Evolutionary conservation across 768 basidiomycete species (phyloP), one percentile per base, ranked within the genome.

Genomic region (Tulasnella sp.): DNA sequence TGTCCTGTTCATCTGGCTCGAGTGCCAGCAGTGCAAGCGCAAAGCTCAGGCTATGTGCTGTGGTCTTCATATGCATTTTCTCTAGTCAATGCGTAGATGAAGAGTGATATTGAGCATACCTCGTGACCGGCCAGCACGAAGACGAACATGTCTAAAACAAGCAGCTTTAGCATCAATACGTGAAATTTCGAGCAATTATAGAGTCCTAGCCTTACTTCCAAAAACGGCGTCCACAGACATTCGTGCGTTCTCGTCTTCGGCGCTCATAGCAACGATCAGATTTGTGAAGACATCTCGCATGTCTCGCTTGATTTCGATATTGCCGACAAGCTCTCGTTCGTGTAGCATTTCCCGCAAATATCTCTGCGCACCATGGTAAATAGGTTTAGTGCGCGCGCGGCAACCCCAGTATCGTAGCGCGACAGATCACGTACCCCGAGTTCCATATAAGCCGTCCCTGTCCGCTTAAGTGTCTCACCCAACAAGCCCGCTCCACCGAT

Each of bases 321-420:
- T 15, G 41, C 54, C n/a, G n/a, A n/a, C 19, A 56, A 43, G 42
- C 22, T 44, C 24, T 31, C 34, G 45, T 17, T 48, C 48, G 10
- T 59, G 30, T 22, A 59, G n/a, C 57, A 59, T 59, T 59, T 59
- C 57, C 17, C 42, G 45, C 45, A 59, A 49, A 41, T 59, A 59
- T 49, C 49, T 46, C 57, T 59, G n/a, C n/a, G n/a, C n/a, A n/a
- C n/a, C n/a, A n/a, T 27, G 10, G 15, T 4, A n/a, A n/a, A 27
- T 22, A n/a, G n/a, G n/a, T n/a, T n/a, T n/a, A n/a, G n/a, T n/a
- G n/a, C n/a, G n/a, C n/a, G n/a, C n/a, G n/a, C n/a, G n/a, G n/a
- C n/a, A n/a, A n/a, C n/a, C n/a, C n/a, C 24, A 7, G 10, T n/a
- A n/a, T n/a, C n/a, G n/a, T n/a, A n/a, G n/a, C n/a, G 11, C 21